phyloP scores from a whole-genome alignment of 805 yeast genomes.

The Saturnispora kantuleensis region DNA sequence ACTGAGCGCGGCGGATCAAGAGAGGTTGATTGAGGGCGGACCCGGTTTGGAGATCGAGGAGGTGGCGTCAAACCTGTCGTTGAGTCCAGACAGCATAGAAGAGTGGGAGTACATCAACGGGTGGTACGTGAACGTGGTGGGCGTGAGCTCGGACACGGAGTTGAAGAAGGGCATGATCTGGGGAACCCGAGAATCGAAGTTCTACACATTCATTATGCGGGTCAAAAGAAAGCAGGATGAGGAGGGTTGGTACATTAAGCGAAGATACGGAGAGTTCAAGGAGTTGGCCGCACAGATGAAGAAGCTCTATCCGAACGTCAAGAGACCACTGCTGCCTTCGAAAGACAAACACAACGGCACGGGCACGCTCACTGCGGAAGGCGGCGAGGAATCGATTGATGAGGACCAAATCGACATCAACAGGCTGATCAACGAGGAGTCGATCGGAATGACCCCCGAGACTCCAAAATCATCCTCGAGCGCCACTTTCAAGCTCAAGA shows the following conservation, averaged over 20 bases:
- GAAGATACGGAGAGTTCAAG: conserved; percentile 62
- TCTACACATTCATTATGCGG: conserved; percentile 40
- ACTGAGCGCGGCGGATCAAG: conserved; percentile 12
- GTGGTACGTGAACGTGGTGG: conserved; percentile 53
- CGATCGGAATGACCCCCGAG: neutral
- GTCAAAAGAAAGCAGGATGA: conserved; percentile 28
- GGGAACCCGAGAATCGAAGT: conserved; percentile 18
- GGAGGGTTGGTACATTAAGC: conserved; percentile 38
- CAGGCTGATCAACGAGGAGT: conserved; percentile 1
- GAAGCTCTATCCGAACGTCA: conserved; percentile 58
- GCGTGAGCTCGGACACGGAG: conserved; percentile 39
- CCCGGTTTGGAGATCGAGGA: conserved; percentile 15
- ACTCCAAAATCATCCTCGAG: neutral
- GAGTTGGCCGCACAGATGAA: conserved; percentile 43
- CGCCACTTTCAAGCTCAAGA: conserved; percentile 2
- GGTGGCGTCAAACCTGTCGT: conserved; percentile 16
- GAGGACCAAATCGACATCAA: neutral
- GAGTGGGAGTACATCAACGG: conserved; percentile 41
- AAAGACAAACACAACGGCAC: conserved; percentile 22
- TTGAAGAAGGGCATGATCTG: conserved; percentile 15
- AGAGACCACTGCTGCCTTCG: conserved; percentile 30
- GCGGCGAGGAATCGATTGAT: neutral
- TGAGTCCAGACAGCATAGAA: conserved; percentile 28
- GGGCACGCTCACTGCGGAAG: conserved; percentile 12
- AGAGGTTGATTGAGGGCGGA: conserved; percentile 1